Base-by-base conservation (phyloP, 2,329 filamentous ascomycete genomes). In the Metarhizium rileyi region DNA sequence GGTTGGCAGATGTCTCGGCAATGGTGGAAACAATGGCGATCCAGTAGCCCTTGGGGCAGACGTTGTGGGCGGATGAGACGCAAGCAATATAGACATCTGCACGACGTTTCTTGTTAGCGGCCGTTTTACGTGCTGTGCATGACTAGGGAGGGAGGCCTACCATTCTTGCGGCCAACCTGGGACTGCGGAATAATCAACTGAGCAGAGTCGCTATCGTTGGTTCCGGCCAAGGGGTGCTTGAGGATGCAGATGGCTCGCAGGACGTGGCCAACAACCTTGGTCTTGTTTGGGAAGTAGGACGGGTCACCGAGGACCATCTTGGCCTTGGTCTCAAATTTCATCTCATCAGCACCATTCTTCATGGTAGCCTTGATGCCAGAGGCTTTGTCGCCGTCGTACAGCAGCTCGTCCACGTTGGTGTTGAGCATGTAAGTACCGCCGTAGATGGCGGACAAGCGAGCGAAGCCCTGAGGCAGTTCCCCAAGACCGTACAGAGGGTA, bases 341-440 rank as follows among this genome's bases (percentile, higher is more conserved):
- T 90, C 66, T 90, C 87, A 60, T 89, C 87, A 54, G 84, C 81
- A 66, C 87, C 87, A 27, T 47, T 52, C 65, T 83, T 84, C 90
- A 97, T 97, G 59, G 93, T 96, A 46, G 93, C 93, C 76, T 94
- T 94, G 75, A 98, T 97, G 50, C 93, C 93, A 16, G 82, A 78
- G n/a, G 91, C 87, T 77, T 94, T 95, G 64, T 78, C 81, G 50
- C 76, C 81, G 52, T 94, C 88, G 66, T 93, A 95, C 53, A 86
- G 69, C 57, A 98, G 74, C 75, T 98, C 93, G 56, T 97, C 87
- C 50, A 98, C 80, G 59, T 83, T 83, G 59, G 93, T 95, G 77
- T 97, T 97, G 63, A 98, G 84, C 90, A 98, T 98, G 74, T 98
- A 98, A 46, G 93, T 98, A 60, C 93, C 93, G 57, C 93, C 93